Evolutionary conservation across 2,329 filamentous ascomycete genomes (phyloP).

Genomic region (Colletotrichum orchidophilum): DNA sequence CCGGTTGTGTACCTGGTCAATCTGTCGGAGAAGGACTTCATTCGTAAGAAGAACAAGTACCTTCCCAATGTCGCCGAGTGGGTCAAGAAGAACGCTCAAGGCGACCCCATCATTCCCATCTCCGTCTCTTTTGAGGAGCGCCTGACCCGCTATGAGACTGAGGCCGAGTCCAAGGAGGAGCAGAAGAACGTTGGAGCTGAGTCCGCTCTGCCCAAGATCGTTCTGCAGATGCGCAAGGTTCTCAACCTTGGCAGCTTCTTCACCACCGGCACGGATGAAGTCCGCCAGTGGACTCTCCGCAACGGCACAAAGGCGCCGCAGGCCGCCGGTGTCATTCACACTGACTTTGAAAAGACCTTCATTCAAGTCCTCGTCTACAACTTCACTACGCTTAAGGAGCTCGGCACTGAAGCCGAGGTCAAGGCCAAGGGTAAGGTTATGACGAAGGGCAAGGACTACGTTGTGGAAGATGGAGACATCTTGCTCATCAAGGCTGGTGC

Average conservation of each 20-base stretch:
- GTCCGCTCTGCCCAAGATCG: slow-evolving; percentile 90
- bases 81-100: slow-evolving; percentile 89
- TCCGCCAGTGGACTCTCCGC: slow-evolving; percentile 97
- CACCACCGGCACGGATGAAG: slow-evolving; percentile 94
- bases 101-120: slow-evolving; percentile 91
- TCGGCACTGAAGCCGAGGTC: slow-evolving; percentile 87
- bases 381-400: slow-evolving; percentile 81
- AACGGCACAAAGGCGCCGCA: slow-evolving; percentile 97
- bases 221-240: slow-evolving; percentile 91
- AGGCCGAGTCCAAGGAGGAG: slow-evolving; percentile 82
- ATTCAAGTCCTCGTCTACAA: slow-evolving; percentile 97
- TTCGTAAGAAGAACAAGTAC: slow-evolving; percentile 99
- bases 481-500: slow-evolving; percentile 91
- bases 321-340: slow-evolving; percentile 97
- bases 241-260: slow-evolving; percentile 96
- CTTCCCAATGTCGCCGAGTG: slow-evolving; percentile 92
- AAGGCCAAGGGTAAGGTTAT: slow-evolving; percentile 96
- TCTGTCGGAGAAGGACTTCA: slow-evolving; percentile 94
- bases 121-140: slow-evolving; percentile 95
- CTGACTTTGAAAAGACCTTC: slow-evolving; percentile 99
- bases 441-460: slow-evolving; percentile 99
- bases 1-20: slow-evolving; percentile 98
- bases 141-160: slow-evolving; percentile 80
- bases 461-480: slow-evolving; percentile 84
- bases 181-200: slow-evolving; percentile 88